A percentile compares a stretch with the other conserved stretches of the same genome.
phyloP scores from a whole-genome alignment of 176 grass and related monocot species.

The Melocanna baccifera region DNA sequence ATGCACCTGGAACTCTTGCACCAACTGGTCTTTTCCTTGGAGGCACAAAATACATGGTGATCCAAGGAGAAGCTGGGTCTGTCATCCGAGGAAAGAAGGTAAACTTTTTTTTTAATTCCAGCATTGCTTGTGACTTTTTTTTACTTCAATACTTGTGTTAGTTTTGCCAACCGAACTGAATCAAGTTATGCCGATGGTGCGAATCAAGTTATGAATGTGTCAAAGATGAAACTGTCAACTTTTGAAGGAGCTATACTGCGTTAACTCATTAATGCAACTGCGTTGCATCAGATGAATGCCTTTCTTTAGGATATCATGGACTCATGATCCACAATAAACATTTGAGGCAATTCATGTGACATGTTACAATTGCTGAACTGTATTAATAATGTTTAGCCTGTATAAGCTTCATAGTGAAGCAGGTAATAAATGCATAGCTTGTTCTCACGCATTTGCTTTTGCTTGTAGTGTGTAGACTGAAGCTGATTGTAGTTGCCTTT shows the following conservation, averaged over 20 bases:
- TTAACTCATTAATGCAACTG: not conserved
- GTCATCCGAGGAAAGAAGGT: conserved; percentile 96
- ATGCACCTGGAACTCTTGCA: conserved; percentile 64
- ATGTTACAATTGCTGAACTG: not conserved
- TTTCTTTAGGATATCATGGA: not conserved
- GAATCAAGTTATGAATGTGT: not conserved
- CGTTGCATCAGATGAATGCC: not conserved
- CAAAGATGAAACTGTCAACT: not conserved
- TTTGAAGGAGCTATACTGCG: not conserved
- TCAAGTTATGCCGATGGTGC: not conserved
- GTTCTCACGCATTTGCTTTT: not conserved
- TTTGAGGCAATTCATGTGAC: not conserved
- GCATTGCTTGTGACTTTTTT: not conserved
- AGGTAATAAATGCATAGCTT: not conserved
- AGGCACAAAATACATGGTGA: conserved; percentile 86
- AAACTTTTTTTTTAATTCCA: not conserved
- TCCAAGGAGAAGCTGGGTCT: conserved; percentile 70
- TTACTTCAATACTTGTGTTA: not conserved
- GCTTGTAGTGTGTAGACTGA: not conserved
- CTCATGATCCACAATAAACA: not conserved
- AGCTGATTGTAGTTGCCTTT: not conserved
- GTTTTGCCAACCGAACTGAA: not conserved
- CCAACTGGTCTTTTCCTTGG: conserved; percentile 76
- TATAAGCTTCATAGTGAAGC: not conserved
- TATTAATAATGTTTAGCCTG: not conserved